A percentile compares a stretch with the other conserved stretches of the same genome.
Conservation (phyloP, 2,329 filamentous ascomycete species). For the Myriosclerotinia scirpicola region DNA sequence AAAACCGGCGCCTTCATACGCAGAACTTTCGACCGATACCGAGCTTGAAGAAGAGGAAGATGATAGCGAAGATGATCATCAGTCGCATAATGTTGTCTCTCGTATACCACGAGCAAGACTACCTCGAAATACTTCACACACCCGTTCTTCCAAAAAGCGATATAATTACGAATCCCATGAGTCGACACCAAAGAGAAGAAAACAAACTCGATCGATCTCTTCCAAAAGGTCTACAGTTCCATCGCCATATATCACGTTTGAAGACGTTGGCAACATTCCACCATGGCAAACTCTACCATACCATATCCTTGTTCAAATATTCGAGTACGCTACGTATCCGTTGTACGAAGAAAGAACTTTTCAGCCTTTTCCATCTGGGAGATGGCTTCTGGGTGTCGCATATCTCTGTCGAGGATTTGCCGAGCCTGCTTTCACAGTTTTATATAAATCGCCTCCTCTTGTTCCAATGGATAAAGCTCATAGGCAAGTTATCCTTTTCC, state of each 20-base stretch:
- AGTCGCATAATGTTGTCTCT: not conserved
- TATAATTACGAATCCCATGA: conserved; percentile 22
- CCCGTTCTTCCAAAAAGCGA: conserved; percentile 19
- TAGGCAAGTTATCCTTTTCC: conserved; percentile 28
- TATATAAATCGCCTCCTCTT: conserved; percentile 70
- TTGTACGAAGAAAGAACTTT: conserved; percentile 48
- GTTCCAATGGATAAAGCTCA: conserved; percentile 51
- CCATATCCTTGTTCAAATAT: conserved; percentile 67
- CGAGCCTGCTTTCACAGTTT: conserved; percentile 70
- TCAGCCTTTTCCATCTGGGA: conserved; percentile 46
- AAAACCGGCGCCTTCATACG: conserved; percentile 36
- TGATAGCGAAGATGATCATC: conserved; percentile 12
- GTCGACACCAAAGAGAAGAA: conserved; percentile 31
- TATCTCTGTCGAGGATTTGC: conserved; percentile 63
- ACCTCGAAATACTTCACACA: not conserved
- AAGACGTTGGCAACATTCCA: conserved; percentile 46
- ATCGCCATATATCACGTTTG: not conserved
- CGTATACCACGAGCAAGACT: not conserved
- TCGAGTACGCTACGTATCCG: conserved; percentile 63
- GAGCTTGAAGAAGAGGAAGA: conserved; percentile 23
- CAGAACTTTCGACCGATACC: conserved; percentile 31
- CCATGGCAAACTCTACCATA: conserved; percentile 65
- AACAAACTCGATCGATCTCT: conserved; percentile 22
- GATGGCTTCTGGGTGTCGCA: conserved; percentile 66
- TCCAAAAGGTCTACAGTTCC: conserved; percentile 17